Conservation (phyloP, 257 asterid species). For the Capsicum baccatum region DNA sequence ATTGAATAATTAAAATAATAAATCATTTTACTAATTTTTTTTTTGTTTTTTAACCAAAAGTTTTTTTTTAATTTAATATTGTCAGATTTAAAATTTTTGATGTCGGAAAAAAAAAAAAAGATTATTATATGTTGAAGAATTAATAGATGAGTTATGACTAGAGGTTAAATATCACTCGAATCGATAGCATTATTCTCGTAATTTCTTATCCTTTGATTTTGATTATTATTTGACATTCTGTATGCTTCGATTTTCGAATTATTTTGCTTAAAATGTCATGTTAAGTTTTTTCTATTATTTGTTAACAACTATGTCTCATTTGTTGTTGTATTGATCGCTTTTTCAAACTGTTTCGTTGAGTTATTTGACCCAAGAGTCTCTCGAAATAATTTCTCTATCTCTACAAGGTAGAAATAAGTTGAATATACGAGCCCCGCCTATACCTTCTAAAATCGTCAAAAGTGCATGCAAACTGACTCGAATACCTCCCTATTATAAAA, state of each 20-base stretch:
- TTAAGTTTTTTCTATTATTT: background rate
- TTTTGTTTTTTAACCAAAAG: too few species aligned
- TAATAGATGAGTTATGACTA: accelerated
- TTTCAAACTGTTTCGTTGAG: background rate
- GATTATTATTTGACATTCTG: background rate
- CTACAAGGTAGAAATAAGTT: too few species aligned
- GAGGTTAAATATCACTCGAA: background rate
- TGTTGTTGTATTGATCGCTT: background rate
- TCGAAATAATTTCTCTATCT: background rate
- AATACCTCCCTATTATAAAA: background rate
- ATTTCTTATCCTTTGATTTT: background rate
- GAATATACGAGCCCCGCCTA: too few species aligned
- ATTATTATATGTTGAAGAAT: background rate
- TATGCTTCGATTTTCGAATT: too few species aligned
- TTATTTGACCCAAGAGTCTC: background rate
- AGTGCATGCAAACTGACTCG: background rate
- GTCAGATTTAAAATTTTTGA: too few species aligned
- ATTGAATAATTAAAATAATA: too few species aligned
- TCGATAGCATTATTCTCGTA: background rate
- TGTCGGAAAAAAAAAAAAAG: too few species aligned
- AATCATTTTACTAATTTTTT: too few species aligned
- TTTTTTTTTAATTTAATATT: too few species aligned
- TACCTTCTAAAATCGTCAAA: background rate
- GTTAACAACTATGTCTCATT: background rate
- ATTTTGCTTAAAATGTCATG: background rate